phyloP scores from a whole-genome alignment of 1,284 basidiomycete genomes.

The Puccinia brachypodii region DNA sequence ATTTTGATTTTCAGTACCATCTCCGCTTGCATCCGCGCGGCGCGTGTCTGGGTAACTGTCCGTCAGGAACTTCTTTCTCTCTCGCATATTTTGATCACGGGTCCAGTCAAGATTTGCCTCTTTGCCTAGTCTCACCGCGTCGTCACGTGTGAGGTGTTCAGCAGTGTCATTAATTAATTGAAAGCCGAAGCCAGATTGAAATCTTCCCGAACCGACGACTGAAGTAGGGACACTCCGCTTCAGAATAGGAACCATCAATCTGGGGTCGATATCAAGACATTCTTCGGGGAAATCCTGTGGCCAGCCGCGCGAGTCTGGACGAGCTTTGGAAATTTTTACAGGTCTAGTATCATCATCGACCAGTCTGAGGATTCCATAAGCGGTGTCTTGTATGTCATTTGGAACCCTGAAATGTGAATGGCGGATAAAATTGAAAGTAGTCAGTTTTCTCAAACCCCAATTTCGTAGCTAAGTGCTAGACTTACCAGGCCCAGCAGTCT shows the following conservation, averaged over 20 bases:
- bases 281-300: constrained; percentile 10
- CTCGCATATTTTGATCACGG: not conserved
- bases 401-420: not conserved
- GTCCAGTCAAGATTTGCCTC: not conserved
- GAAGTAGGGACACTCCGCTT: constrained; percentile 21
- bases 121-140: not conserved
- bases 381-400: constrained; percentile 22
- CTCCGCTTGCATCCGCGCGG: not conserved
- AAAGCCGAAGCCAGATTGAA: constrained; percentile 34
- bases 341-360: not conserved
- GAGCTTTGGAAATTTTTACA: not conserved
- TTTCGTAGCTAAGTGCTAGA: not conserved
- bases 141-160: not conserved
- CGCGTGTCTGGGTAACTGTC: not conserved
- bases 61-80: not conserved
- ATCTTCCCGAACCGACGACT: constrained; percentile 29
- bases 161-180: constrained; percentile 16
- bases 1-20: not conserved
- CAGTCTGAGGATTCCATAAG: constrained; percentile 28
- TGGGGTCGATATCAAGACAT: constrained; percentile 31
- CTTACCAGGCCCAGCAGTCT: constrained; percentile 38
- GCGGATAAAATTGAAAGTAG: not conserved
- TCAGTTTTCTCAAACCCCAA: not conserved
- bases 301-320: constrained; percentile 25
- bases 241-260: constrained; percentile 24